Conservation (phyloP, 441 rosid species). For the Populus hybrid region DNA sequence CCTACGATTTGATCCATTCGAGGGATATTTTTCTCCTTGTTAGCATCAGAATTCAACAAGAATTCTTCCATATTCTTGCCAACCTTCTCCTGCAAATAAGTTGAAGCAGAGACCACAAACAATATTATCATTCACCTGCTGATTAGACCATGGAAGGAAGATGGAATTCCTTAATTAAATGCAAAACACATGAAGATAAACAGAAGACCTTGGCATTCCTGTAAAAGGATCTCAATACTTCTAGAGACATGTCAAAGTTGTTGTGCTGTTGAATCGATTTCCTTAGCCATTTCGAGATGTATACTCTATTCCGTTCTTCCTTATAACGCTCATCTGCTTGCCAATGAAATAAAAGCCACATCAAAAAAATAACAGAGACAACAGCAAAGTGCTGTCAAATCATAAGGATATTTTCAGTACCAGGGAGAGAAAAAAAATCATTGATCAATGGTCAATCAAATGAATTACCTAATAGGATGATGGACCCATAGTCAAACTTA, state of each 20-base stretch:
- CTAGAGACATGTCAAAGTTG: constrained; percentile 38
- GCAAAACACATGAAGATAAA: constrained; percentile 16
- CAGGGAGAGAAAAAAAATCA: neutral
- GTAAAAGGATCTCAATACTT: constrained; percentile 71
- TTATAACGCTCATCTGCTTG: constrained; percentile 77
- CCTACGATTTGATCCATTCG: constrained; percentile 26
- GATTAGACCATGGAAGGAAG: constrained; percentile 9
- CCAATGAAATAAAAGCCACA: neutral
- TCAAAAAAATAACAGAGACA: neutral
- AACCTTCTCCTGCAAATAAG: constrained; percentile 51
- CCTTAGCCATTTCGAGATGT: constrained; percentile 95
- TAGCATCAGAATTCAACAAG: constrained; percentile 27
- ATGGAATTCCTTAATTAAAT: constrained; percentile 4
- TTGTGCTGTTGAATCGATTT: constrained; percentile 64
- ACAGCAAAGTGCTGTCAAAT: neutral
- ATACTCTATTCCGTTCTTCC: constrained; percentile 62
- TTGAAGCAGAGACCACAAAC: constrained; percentile 21
- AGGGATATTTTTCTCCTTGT: constrained; percentile 26
- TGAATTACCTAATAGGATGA: constrained; percentile 74
- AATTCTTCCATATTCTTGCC: constrained; percentile 35
- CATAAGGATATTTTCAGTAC: neutral
- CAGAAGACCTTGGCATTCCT: constrained; percentile 58
- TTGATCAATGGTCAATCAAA: neutral
- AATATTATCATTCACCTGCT: neutral
- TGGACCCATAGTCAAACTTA: constrained; percentile 89